Percentiles rank a stretch among this genome's conserved stretches.
phyloP scores from a whole-genome alignment of 306 rosid genomes.

The Sicyos edulis region DNA sequence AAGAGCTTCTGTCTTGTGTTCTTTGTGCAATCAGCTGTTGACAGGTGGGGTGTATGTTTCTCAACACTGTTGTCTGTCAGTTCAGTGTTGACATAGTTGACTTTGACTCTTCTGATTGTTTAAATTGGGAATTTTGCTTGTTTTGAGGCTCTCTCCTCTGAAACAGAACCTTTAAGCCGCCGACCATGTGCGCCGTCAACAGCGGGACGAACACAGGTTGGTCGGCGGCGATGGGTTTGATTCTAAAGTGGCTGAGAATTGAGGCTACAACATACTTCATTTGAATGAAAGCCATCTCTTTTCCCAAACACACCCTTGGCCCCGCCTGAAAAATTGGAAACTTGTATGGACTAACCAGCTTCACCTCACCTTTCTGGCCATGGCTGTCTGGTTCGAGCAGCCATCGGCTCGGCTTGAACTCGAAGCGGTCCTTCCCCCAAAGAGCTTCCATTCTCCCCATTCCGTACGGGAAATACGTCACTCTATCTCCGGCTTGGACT shows the following conservation, averaged over 20 bases:
- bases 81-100: conserved; percentile 15
- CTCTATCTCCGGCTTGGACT: conserved; percentile 62
- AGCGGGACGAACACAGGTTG: conserved; percentile 69
- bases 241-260: conserved; percentile 40
- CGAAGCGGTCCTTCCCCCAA: conserved; percentile 72
- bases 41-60: neutral
- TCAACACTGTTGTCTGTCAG: neutral
- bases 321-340: conserved; percentile 86
- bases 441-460: conserved; percentile 84
- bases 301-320: conserved; percentile 83
- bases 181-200: conserved; percentile 88
- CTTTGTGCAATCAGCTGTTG: conserved; percentile 3
- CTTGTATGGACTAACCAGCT: conserved; percentile 47
- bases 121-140: neutral
- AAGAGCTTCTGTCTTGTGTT: neutral
- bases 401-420: conserved; percentile 82
- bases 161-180: conserved; percentile 58
- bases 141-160: conserved; percentile 32
- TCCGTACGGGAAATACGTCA: conserved; percentile 82
- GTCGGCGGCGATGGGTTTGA: conserved; percentile 35
- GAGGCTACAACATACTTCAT: conserved; percentile 75
- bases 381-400: conserved; percentile 33
- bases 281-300: conserved; percentile 80
- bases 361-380: conserved; percentile 25
- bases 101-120: neutral